Evolutionary conservation across 257 asterid species (phyloP).

Genomic region (Solanum okadae): DNA sequence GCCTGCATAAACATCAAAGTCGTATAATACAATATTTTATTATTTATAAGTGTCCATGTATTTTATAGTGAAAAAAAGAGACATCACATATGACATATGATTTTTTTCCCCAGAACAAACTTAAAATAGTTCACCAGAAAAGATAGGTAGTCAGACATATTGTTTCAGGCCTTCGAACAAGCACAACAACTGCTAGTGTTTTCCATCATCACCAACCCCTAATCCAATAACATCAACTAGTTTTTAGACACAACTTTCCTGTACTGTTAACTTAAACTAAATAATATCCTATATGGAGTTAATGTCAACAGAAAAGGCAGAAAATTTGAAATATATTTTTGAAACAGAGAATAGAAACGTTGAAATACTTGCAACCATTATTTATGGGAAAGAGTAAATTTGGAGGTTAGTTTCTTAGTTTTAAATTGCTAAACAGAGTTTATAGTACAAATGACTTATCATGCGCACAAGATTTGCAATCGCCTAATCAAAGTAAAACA

Average conservation of each 20-base stretch:
- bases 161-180: slow-evolving; percentile 72
- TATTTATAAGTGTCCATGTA: background rate
- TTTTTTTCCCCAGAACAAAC: background rate
- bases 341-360: background rate
- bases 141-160: slow-evolving; percentile 19
- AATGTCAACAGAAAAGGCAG: background rate
- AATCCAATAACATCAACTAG: background rate
- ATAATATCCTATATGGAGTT: background rate
- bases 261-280: background rate
- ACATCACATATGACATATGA: background rate
- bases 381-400: background rate
- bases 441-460: background rate
- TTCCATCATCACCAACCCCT: slow-evolving; percentile 52
- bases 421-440: background rate
- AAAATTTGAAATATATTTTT: background rate
- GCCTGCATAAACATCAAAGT: slow-evolving; percentile 40
- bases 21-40: background rate
- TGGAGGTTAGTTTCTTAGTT: background rate
- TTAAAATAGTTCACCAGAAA: background rate
- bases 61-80: background rate
- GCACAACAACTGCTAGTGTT: slow-evolving; percentile 60
- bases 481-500: background rate
- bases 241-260: background rate
- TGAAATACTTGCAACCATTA: background rate
- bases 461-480: background rate